Conservation (phyloP, 179 eudicot genomes). For the Corrigiola litoralis region DNA sequence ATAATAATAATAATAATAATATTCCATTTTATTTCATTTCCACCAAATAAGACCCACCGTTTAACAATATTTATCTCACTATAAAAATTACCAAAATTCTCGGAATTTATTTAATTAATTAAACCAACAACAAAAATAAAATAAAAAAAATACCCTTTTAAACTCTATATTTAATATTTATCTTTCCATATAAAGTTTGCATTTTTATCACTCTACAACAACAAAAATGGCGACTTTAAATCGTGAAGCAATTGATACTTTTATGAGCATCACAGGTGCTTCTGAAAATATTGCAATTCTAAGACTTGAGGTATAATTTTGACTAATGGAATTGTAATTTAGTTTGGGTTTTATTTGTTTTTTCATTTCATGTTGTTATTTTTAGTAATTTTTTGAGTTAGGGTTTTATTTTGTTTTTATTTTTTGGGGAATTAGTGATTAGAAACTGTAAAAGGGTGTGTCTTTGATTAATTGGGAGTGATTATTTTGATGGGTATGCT, state of each 20-base stretch:
- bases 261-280: slow-evolving; percentile 65
- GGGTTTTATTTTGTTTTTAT: slow-evolving; percentile 17
- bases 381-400: slow-evolving; percentile 4
- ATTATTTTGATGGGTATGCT: background rate
- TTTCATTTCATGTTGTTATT: background rate
- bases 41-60: too few species aligned
- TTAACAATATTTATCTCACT: too few species aligned
- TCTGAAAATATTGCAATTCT: slow-evolving; percentile 47
- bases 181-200: background rate
- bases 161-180: background rate
- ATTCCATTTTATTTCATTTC: too few species aligned
- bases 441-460: background rate
- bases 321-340: background rate
- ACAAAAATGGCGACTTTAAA: slow-evolving; percentile 54
- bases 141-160: too few species aligned
- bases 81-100: too few species aligned
- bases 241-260: slow-evolving; percentile 60
- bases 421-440: background rate
- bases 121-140: too few species aligned
- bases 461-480: slow-evolving; percentile 2
- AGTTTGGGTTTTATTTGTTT: background rate
- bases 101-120: too few species aligned
- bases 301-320: slow-evolving; percentile 45
- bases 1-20: too few species aligned
- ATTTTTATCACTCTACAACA: too few species aligned